phyloP scores from a whole-genome alignment of 768 basidiomycete genomes.

The Tremella mesenterica region DNA sequence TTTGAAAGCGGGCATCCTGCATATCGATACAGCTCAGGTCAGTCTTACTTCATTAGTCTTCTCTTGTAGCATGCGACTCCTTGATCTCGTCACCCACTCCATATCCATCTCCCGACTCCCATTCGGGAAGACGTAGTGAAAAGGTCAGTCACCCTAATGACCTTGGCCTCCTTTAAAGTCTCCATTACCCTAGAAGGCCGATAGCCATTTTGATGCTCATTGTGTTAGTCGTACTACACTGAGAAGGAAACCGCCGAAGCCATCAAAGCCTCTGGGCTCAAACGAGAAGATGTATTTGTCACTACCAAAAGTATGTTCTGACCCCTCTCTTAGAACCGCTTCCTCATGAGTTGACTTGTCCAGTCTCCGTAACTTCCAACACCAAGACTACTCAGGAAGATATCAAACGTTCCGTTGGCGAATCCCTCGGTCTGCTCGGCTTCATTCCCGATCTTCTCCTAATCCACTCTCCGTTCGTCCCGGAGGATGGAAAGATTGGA shows the following conservation, averaged over 20 bases:
- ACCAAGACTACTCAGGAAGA: conserved; percentile 15
- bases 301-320: conserved; percentile 35
- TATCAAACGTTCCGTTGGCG: conserved; percentile 22
- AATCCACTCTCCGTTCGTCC: conserved; percentile 39
- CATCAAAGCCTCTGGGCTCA: conserved; percentile 13
- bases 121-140: too few relatives aligned
- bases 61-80: too few relatives aligned
- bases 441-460: conserved; percentile 36
- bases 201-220: background rate
- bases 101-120: too few relatives aligned
- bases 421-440: conserved; percentile 24
- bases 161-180: too few relatives aligned
- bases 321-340: background rate
- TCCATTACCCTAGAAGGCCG: too few relatives aligned
- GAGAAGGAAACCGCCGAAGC: conserved; percentile 30
- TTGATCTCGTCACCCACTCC: too few relatives aligned
- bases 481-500: conserved; percentile 34
- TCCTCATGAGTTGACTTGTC: background rate
- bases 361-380: conserved; percentile 6
- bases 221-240: conserved; percentile 21
- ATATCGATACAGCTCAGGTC: conserved; percentile 39
- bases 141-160: too few relatives aligned
- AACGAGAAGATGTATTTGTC: conserved; percentile 26
- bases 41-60: background rate
- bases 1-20: conserved; percentile 27